Evolutionary conservation across 805 yeast genomes (phyloP).

Genomic region (Pichia phayaonensis): DNA sequence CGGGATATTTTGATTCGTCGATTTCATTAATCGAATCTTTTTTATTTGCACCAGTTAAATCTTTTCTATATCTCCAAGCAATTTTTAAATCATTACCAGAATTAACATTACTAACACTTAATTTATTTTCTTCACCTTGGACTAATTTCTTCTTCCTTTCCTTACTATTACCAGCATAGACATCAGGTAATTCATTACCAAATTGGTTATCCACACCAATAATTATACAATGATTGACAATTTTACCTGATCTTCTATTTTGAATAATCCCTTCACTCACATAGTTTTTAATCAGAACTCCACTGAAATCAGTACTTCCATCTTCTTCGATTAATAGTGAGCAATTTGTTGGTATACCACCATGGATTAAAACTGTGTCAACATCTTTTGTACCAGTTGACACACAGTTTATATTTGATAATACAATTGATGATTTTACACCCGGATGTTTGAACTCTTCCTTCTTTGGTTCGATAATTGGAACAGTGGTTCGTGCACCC

Average conservation of each 20-base stretch:
- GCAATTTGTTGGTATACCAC: constrained; percentile 77
- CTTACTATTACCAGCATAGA: constrained; percentile 59
- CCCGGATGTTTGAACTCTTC: constrained; percentile 39
- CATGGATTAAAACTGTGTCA: constrained; percentile 69
- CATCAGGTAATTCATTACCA: constrained; percentile 69
- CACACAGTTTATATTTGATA: constrained; percentile 65
- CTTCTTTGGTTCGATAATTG: not conserved
- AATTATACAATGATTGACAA: constrained; percentile 46
- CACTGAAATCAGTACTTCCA: constrained; percentile 82
- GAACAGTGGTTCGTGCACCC: not conserved
- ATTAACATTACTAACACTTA: constrained; percentile 63
- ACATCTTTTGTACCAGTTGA: constrained; percentile 77
- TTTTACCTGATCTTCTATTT: constrained; percentile 36
- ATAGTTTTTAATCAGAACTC: constrained; percentile 60
- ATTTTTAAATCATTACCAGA: constrained; percentile 55
- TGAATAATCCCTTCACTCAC: constrained; percentile 73
- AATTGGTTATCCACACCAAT: constrained; percentile 52
- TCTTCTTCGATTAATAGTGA: constrained; percentile 70
- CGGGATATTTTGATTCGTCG: constrained; percentile 34
- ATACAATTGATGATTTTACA: constrained; percentile 58
- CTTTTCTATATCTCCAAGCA: constrained; percentile 76
- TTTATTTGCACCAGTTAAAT: constrained; percentile 3
- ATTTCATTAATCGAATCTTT: constrained; percentile 11
- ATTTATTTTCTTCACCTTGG: constrained; percentile 47
- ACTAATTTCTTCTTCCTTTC: constrained; percentile 59